phyloP scores from a whole-genome alignment of 345 rosid species.

The Pistacia integerrima region DNA sequence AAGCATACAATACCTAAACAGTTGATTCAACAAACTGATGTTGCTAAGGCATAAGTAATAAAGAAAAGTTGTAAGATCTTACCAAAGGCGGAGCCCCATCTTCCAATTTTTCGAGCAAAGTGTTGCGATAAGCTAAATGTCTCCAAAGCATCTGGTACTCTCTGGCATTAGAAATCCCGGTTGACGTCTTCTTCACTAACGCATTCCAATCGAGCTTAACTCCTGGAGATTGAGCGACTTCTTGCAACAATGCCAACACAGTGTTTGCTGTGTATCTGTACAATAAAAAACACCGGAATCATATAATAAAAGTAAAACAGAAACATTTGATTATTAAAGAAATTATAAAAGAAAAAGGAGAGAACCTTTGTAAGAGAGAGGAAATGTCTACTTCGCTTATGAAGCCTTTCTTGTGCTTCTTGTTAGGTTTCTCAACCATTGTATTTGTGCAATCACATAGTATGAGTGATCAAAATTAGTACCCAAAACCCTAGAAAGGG shows the following conservation, averaged over 20 bases:
- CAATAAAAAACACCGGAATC: neutral
- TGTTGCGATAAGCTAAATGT: conserved; percentile 74
- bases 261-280: conserved; percentile 60
- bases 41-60: neutral
- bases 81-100: conserved; percentile 65
- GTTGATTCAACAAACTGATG: too few relatives aligned
- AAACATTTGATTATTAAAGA: neutral
- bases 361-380: conserved; percentile 65
- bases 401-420: conserved; percentile 50
- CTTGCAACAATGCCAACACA: conserved; percentile 60
- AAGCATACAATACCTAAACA: neutral
- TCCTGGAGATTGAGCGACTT: conserved; percentile 50
- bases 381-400: conserved; percentile 74
- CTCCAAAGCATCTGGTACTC: conserved; percentile 94
- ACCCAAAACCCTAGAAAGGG: conserved; percentile 41
- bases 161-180: conserved; percentile 71
- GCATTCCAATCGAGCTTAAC: conserved; percentile 65
- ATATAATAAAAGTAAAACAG: neutral
- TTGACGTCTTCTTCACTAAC: conserved; percentile 59
- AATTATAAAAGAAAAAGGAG: neutral
- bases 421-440: conserved; percentile 51
- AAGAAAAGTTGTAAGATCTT: conserved; percentile 9
- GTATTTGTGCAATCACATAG: conserved; percentile 33
- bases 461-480: conserved; percentile 13
- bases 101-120: conserved; percentile 49